Conservation (phyloP, 1,284 basidiomycete genomes). For the Papiliotrema flavescens region DNA sequence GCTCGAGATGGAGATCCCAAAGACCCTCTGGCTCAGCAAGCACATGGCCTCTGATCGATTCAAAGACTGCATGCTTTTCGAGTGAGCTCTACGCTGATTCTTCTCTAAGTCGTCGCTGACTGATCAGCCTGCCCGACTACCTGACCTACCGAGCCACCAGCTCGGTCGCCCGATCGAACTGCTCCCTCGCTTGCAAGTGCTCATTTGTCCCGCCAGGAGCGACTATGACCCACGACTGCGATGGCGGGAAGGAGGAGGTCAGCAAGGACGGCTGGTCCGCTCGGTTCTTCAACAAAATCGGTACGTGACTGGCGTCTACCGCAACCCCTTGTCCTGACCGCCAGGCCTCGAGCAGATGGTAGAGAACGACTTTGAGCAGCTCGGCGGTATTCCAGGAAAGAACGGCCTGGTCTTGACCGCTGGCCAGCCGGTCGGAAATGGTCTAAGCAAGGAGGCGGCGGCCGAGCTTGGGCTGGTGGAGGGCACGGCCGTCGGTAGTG, state of each 20-base stretch:
- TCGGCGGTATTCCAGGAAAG: slow-evolving; percentile 66
- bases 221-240: slow-evolving; percentile 42
- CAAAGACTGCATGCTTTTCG: slow-evolving; percentile 85
- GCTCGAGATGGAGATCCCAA: slow-evolving; percentile 97
- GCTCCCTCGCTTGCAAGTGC: slow-evolving; percentile 95
- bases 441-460: slow-evolving; percentile 74
- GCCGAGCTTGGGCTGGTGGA: slow-evolving; percentile 77
- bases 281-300: slow-evolving; percentile 82
- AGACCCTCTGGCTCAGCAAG: slow-evolving; percentile 92
- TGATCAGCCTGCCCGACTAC: slow-evolving; percentile 73
- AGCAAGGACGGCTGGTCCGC: slow-evolving; percentile 70
- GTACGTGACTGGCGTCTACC: slow-evolving; percentile 39
- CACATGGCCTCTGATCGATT: slow-evolving; percentile 77
- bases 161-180: slow-evolving; percentile 75
- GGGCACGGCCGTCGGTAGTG: slow-evolving; percentile 92
- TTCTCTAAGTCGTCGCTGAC: too few relatives aligned
- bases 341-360: slow-evolving; percentile 47
- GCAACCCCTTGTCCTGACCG: not conserved
- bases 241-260: slow-evolving; percentile 40
- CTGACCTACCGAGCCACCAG: slow-evolving; percentile 89
- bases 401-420: slow-evolving; percentile 73
- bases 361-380: slow-evolving; percentile 64
- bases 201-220: slow-evolving; percentile 77
- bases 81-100: slow-evolving; percentile 55
- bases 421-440: slow-evolving; percentile 82